A percentile compares a stretch with the other conserved stretches of the same genome.
Evolutionary conservation across 805 yeast species (phyloP).

Genomic region (Hagleromyces aurorensis): DNA sequence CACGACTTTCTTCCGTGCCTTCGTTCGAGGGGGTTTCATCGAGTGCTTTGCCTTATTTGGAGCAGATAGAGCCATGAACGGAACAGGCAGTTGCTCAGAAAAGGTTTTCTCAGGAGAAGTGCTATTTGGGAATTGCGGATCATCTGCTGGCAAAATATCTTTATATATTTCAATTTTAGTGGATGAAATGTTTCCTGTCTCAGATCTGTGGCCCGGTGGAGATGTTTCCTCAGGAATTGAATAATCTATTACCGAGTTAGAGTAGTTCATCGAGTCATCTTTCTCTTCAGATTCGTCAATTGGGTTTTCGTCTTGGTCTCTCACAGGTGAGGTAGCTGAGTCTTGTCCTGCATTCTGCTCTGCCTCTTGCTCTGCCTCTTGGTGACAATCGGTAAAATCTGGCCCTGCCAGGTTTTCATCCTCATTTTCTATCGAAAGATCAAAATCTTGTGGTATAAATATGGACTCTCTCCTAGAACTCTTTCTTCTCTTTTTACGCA

Average conservation of each 20-base stretch:
- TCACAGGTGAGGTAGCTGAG: constrained; percentile 1
- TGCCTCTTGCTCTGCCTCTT: not conserved
- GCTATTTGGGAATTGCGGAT: too few species aligned
- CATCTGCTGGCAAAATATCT: too few species aligned
- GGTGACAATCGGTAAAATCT: not conserved
- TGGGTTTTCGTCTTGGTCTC: constrained; percentile 1
- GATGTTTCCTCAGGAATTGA: constrained; percentile 28
- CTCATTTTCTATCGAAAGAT: constrained; percentile 21
- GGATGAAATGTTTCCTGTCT: constrained; percentile 10
- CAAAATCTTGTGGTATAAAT: constrained; percentile 30
- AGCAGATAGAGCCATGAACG: constrained; percentile 16
- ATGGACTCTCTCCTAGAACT: constrained; percentile 37
- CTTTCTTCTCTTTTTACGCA: constrained; percentile 30
- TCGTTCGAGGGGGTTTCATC: constrained; percentile 26
- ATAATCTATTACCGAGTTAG: constrained; percentile 27
- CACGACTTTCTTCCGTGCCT: constrained; percentile 20
- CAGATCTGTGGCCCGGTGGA: constrained; percentile 1
- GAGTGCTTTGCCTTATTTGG: constrained; percentile 26
- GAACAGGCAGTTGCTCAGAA: constrained; percentile 11
- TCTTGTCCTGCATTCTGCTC: constrained; percentile 3
- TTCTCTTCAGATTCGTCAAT: constrained; percentile 1
- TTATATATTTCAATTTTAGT: constrained; percentile 23
- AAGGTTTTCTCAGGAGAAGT: too few species aligned
- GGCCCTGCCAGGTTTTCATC: constrained; percentile 6
- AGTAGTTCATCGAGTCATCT: constrained; percentile 18